These are phyloP conservation scores for Trichosporon asahii DNA, from an alignment of 1,284 basidiomycete species.

Conservation along the genomic window DNA sequence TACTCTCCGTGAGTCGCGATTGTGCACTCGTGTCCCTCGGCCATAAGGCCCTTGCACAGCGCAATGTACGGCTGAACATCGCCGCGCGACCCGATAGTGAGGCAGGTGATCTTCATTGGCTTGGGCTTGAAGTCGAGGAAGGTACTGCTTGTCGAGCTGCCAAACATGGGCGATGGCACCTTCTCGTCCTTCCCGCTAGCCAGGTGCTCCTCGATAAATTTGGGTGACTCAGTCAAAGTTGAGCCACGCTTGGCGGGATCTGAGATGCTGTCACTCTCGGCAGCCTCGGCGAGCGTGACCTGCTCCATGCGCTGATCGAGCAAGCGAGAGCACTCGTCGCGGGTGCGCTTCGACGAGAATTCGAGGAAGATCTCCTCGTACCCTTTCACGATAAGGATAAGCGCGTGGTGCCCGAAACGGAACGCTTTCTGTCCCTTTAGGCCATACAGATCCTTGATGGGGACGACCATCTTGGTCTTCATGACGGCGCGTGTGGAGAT, in stretches of 20 bases:
- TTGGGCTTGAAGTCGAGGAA: conserved; percentile 92
- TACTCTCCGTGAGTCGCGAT: conserved; percentile 66
- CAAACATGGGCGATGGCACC: conserved; percentile 64
- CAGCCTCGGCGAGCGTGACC: conserved; percentile 16
- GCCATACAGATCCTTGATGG: conserved; percentile 79
- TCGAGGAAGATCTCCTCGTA: conserved; percentile 98
- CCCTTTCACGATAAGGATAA: conserved; percentile 85
- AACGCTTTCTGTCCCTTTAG: conserved; percentile 81
- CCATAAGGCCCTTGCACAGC: conserved; percentile 61
- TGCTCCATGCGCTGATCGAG: conserved; percentile 78
- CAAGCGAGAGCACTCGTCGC: conserved; percentile 68
- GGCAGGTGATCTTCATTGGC: conserved; percentile 78
- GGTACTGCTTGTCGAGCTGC: conserved; percentile 79
- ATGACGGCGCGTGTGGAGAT: conserved; percentile 72
- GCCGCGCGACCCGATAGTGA: conserved; percentile 72
- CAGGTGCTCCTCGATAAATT: conserved; percentile 8
- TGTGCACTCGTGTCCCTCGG: conserved; percentile 57
- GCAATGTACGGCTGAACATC: conserved; percentile 57
- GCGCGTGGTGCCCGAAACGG: conserved; percentile 80
- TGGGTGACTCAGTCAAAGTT: conserved; percentile 1
- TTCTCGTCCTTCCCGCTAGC: conserved; percentile 34
- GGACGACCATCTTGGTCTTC: conserved; percentile 89
- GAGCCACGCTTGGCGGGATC: not conserved
- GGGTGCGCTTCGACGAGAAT: conserved; percentile 72
- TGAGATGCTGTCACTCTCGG: not conserved